Conservation (phyloP, 768 basidiomycete species). For the Boletus tomentosulus region DNA sequence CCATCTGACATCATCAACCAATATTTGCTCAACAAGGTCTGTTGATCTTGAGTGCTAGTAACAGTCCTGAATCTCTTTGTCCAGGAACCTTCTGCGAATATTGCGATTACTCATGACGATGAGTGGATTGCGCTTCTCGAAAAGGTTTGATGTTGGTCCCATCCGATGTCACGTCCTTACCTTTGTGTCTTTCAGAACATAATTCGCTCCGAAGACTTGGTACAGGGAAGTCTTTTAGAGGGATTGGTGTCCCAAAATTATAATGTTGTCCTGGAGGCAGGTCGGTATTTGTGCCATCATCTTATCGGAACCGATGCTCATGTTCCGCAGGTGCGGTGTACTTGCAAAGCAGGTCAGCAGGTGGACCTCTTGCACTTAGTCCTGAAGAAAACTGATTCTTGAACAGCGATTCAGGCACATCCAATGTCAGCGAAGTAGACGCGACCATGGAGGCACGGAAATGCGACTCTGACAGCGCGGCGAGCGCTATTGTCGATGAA, state of each 20-base stretch:
- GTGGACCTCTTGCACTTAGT: background rate
- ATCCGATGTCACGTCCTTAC: no score
- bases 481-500: no score
- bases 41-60: background rate
- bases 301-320: background rate
- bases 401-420: no score
- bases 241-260: constrained; percentile 1
- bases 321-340: constrained; percentile 1
- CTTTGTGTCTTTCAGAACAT: background rate
- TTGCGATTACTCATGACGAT: constrained; percentile 2
- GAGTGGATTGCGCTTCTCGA: constrained; percentile 6
- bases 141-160: background rate
- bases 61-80: background rate
- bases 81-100: background rate
- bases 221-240: background rate
- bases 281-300: background rate
- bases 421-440: no score
- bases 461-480: no score
- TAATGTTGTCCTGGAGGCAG: background rate
- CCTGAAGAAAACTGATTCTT: no score
- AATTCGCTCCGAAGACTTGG: background rate
- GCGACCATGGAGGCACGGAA: no score
- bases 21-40: background rate
- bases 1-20: constrained; percentile 9
- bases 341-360: constrained; percentile 8